Evolutionary conservation across 2,329 filamentous ascomycete genomes (phyloP).

Genomic region (Fusarium citri): DNA sequence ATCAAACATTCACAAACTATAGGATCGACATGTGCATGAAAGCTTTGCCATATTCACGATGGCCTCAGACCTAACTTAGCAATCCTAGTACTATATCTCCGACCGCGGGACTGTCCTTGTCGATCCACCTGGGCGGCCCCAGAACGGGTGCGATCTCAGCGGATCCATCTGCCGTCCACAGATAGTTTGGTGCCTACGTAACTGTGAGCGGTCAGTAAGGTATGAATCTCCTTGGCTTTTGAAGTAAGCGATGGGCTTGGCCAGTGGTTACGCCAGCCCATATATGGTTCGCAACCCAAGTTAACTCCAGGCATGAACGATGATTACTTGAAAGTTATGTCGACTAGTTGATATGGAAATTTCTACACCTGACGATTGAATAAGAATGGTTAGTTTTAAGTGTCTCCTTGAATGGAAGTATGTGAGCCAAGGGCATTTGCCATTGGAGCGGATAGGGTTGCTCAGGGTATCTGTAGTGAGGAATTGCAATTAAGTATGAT

Average conservation of each 20-base stretch:
- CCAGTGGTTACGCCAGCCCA: background rate
- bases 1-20: background rate
- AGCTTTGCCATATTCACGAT: conserved; percentile 34
- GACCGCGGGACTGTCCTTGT: conserved; percentile 24
- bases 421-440: background rate
- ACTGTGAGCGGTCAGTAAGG: background rate
- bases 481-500: background rate
- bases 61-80: conserved; percentile 36
- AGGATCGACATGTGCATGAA: conserved; percentile 7
- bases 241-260: background rate
- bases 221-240: background rate
- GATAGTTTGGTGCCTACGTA: background rate
- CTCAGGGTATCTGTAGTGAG: background rate
- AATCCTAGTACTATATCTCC: conserved; percentile 26
- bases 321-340: background rate
- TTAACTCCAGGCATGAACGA: background rate
- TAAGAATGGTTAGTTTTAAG: background rate
- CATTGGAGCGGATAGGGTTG: background rate
- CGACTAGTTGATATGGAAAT: background rate
- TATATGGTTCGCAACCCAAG: background rate
- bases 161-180: conserved; percentile 5
- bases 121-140: conserved; percentile 29
- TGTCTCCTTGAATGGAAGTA: background rate
- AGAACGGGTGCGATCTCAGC: conserved; percentile 14
- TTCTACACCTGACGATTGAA: background rate